A percentile compares a stretch with the other conserved stretches of the same genome.
Conservation (phyloP, 1,139 yeast species). For the Protomyces macrosporus region DNA sequence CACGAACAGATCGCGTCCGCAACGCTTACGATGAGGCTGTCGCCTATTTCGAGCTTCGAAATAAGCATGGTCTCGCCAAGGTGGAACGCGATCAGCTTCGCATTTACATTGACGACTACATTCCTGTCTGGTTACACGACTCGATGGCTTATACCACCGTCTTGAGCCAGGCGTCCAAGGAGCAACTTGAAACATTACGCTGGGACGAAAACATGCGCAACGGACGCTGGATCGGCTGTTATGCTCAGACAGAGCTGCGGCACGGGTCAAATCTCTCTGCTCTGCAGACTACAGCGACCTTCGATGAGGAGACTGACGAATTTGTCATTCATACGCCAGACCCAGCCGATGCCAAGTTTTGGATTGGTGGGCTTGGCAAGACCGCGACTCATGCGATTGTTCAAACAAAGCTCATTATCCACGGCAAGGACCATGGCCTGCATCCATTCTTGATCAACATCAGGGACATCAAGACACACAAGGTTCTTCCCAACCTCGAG, state of each 20-base stretch:
- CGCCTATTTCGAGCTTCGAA: slow-evolving; percentile 14
- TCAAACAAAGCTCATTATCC: slow-evolving; percentile 79
- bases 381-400: slow-evolving; percentile 79
- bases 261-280: slow-evolving; percentile 94
- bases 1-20: slow-evolving; percentile 12
- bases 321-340: slow-evolving; percentile 81
- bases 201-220: slow-evolving; percentile 26
- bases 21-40: slow-evolving; percentile 22
- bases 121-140: slow-evolving; percentile 27
- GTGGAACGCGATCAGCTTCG: slow-evolving; percentile 17
- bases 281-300: slow-evolving; percentile 82
- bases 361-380: slow-evolving; percentile 98
- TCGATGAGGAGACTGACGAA: slow-evolving; percentile 58
- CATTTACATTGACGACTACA: slow-evolving; percentile 17
- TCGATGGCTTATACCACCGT: slow-evolving; percentile 26
- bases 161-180: slow-evolving; percentile 25
- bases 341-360: slow-evolving; percentile 90
- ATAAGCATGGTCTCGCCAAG: slow-evolving; percentile 14
- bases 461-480: slow-evolving; percentile 61
- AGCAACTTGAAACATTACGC: slow-evolving; percentile 19
- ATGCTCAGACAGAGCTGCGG: slow-evolving; percentile 89
- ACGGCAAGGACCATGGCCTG: slow-evolving; percentile 88
- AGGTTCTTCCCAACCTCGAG: slow-evolving; percentile 68
- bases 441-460: slow-evolving; percentile 87
- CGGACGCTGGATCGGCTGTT: slow-evolving; percentile 45